A percentile compares a stretch with the other conserved stretches of the same genome.
These are phyloP conservation scores for Trifolium pratense DNA, from an alignment of 306 rosid genomes.

Conservation along the genomic window DNA sequence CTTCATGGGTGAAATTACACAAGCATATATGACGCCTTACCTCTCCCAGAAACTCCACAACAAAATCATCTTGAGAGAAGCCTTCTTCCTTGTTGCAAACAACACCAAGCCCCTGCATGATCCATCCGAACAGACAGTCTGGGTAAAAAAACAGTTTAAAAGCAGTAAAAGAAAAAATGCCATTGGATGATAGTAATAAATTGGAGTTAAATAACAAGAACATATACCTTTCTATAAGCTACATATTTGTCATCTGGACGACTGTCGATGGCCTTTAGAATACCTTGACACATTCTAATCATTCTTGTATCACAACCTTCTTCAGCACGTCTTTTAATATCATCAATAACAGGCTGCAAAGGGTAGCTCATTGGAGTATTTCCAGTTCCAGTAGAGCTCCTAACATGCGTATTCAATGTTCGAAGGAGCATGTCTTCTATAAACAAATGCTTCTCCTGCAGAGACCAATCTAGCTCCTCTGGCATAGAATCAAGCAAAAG, in stretches of 20 bases:
- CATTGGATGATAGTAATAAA: slow-evolving; percentile 1
- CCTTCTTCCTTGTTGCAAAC: slow-evolving; percentile 93
- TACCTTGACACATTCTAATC: slow-evolving; percentile 75
- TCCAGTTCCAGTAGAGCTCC: slow-evolving; percentile 83
- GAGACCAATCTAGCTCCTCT: slow-evolving; percentile 83
- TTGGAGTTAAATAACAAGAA: slow-evolving; percentile 19
- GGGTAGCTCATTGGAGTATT: slow-evolving; percentile 83
- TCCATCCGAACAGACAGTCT: slow-evolving; percentile 44
- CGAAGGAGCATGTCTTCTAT: slow-evolving; percentile 87
- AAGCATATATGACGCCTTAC: slow-evolving; percentile 53
- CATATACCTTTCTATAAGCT: slow-evolving; percentile 87
- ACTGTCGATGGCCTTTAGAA: slow-evolving; percentile 73
- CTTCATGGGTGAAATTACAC: slow-evolving; percentile 7
- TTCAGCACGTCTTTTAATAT: slow-evolving; percentile 71
- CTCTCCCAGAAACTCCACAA: slow-evolving; percentile 99
- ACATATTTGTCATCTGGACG: slow-evolving; percentile 97
- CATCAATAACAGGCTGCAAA: slow-evolving; percentile 81
- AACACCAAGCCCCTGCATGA: slow-evolving; percentile 91
- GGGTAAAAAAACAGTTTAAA: slow-evolving; percentile 36
- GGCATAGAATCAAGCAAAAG: slow-evolving; percentile 98
- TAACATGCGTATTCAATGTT: slow-evolving; percentile 81
- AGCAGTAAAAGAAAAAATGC: slow-evolving; percentile 19
- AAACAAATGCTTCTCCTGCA: slow-evolving; percentile 77
- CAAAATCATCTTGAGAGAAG: slow-evolving; percentile 83
- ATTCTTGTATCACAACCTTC: slow-evolving; percentile 62